phyloP scores from a whole-genome alignment of 805 yeast genomes.

The Yarrowia phangngaensis region DNA sequence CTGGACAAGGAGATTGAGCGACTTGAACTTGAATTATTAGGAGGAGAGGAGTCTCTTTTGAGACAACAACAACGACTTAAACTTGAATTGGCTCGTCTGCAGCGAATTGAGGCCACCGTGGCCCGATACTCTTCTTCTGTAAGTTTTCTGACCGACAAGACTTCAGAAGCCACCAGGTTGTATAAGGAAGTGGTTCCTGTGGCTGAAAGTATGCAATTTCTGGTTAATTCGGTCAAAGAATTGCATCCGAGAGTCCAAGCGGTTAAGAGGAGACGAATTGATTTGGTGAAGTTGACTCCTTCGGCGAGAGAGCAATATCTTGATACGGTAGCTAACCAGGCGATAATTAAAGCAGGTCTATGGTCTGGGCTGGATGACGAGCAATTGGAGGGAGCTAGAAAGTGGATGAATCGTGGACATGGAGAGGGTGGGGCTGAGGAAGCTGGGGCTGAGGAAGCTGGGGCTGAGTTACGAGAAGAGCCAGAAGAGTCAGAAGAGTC shows the following conservation, averaged over 20 bases:
- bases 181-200: conserved; percentile 10
- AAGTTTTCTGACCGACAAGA: conserved; percentile 1
- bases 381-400: conserved; percentile 1
- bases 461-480: not conserved
- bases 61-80: conserved; percentile 9
- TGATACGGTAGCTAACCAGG: conserved; percentile 14
- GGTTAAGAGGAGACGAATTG: conserved; percentile 1
- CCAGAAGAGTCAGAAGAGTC: not conserved
- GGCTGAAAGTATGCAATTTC: conserved; percentile 15
- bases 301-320: conserved; percentile 21
- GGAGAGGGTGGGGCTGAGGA: not conserved
- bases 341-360: not conserved
- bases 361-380: conserved; percentile 21
- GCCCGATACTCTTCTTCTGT: not conserved
- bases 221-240: conserved; percentile 8
- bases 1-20: conserved; percentile 29
- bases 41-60: conserved; percentile 19
- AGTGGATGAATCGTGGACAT: not conserved
- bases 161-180: not conserved
- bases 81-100: conserved; percentile 6
- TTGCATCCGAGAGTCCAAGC: not conserved
- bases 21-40: conserved; percentile 30
- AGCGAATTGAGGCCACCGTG: conserved; percentile 5
- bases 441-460: not conserved
- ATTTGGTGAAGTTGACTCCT: not conserved